Base-by-base conservation (phyloP, 1,284 basidiomycete genomes). In the Cutaneotrichosporon curvatum region DNA sequence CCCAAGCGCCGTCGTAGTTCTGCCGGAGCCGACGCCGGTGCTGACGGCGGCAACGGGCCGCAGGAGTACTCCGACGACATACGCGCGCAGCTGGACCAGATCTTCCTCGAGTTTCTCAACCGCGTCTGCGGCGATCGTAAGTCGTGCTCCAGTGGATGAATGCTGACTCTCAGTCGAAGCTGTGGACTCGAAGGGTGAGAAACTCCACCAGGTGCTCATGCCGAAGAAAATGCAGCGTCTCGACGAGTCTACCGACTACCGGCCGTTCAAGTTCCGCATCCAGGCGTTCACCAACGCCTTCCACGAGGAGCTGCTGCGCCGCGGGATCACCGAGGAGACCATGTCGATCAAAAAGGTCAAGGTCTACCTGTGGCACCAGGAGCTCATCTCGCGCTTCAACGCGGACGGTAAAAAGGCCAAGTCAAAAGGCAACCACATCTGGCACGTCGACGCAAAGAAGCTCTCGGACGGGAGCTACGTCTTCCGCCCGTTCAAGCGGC, bases 321-420 rank as follows among this genome's bases (percentile, higher is more conserved):
- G 72, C 11, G 77, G 76, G 4, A 70, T 78, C 42, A 66, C 67
- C 19, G 78, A 78, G 38, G 69, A 74, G 30, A 74, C 77, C 34
- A 71, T 77, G 61, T 75, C 75, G n/a, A 67, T 71, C 60, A 75
- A 76, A 53, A 71, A 92, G 85, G 84, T 97, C 71, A 88, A 94
- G 59, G 87, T 90, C 64, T 99, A 95, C 74, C 80, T 99, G 39
- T 99, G 95, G 95, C 74, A 85, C 76, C 78, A 79, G 57, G 84
- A 85, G 20, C 85, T 86, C 64, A 98, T 99, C 64, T 85, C 92
- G 37, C 85, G 95, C 22, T 98, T 94, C 78, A 98, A 98, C 69
- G 91, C 97, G 63, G 95, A 98, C 69, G 95, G 91, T 30, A 96
- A 96, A 73, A 99, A 99, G 74, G 88, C 92, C 28, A 99, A 99